Conservation (phyloP, 1,139 yeast genomes). For the Hyphopichia wangnamkhiaoensis region DNA sequence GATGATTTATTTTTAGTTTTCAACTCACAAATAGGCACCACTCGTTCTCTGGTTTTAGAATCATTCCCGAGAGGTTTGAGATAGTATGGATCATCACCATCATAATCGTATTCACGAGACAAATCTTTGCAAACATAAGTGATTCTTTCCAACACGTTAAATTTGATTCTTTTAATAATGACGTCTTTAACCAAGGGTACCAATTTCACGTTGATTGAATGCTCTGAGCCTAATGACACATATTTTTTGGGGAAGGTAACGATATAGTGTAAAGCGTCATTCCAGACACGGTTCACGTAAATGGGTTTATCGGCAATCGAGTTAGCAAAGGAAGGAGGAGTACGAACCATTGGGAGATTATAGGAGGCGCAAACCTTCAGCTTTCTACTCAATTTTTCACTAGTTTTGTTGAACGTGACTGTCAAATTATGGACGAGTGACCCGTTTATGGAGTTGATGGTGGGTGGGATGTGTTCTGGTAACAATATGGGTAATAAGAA, state of each 20-base stretch:
- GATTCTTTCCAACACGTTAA: conserved; percentile 71
- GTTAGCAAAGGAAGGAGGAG: conserved; percentile 78
- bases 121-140: conserved; percentile 63
- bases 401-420: conserved; percentile 31
- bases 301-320: conserved; percentile 79
- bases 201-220: conserved; percentile 61
- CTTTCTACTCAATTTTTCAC: conserved; percentile 40
- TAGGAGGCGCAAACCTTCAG: conserved; percentile 30
- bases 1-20: conserved; percentile 51
- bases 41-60: conserved; percentile 49
- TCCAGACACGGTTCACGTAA: conserved; percentile 82
- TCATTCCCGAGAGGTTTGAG: conserved; percentile 21
- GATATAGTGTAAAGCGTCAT: conserved; percentile 74
- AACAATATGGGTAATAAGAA: conserved; percentile 71
- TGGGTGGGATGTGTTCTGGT: conserved; percentile 72
- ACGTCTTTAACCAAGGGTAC: conserved; percentile 73
- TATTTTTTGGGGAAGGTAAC: conserved; percentile 76
- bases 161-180: conserved; percentile 66
- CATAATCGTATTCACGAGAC: conserved; percentile 58
- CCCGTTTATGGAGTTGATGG: conserved; percentile 60
- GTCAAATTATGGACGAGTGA: conserved; percentile 38
- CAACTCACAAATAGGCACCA: conserved; percentile 61
- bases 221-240: conserved; percentile 69
- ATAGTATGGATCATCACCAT: conserved; percentile 44
- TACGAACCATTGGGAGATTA: conserved; percentile 60